Evolutionary conservation across 352 stramenopile species (phyloP).

Genomic region (Discostella stelligera): DNA sequence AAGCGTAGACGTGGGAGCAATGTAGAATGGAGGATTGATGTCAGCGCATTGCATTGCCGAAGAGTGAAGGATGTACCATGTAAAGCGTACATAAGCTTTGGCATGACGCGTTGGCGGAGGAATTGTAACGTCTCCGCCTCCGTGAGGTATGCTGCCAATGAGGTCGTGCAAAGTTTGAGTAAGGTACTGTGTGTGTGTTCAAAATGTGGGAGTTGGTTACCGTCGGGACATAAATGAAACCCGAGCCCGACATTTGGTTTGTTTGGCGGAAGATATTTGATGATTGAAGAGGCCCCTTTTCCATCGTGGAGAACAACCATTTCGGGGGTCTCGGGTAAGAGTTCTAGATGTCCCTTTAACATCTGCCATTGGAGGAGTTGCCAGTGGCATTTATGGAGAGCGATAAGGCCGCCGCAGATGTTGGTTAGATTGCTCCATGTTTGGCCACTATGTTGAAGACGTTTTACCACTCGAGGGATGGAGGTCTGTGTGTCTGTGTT

Average conservation of each 20-base stretch:
- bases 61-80: neutral
- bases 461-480: neutral
- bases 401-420: neutral
- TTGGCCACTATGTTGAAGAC: neutral
- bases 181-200: no score
- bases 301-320: neutral
- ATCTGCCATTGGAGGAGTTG: constrained; percentile 4
- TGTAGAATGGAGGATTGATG: neutral
- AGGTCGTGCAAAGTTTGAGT: no score
- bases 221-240: neutral
- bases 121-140: neutral
- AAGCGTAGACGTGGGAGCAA: neutral
- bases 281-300: neutral
- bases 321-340: neutral
- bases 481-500: neutral
- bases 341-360: no score
- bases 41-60: neutral
- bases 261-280: neutral
- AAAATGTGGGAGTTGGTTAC: neutral
- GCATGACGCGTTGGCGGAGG: constrained; percentile 10
- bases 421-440: constrained; percentile 1
- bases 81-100: constrained; percentile 7
- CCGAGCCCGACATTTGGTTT: constrained; percentile 10
- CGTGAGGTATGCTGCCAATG: constrained; percentile 10
- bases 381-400: constrained; percentile 12